phyloP scores from a whole-genome alignment of 257 asterid species.

The Lycium ferocissimum region DNA sequence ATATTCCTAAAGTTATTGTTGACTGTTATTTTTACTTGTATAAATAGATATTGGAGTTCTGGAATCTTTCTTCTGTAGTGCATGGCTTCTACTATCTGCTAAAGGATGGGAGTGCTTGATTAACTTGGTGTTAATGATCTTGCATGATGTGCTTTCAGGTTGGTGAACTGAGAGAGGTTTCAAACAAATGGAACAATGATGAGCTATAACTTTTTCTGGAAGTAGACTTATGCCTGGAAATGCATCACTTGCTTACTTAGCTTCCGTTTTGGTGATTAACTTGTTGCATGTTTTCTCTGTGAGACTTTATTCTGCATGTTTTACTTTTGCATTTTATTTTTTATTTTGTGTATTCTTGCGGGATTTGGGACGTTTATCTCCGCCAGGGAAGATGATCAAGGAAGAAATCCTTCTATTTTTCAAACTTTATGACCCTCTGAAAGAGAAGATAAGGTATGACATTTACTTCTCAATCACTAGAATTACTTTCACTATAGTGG shows the following conservation, averaged over 20 bases:
- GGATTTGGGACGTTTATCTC: too few species aligned
- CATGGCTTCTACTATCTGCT: not conserved
- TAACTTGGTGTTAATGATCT: slow-evolving; percentile 26
- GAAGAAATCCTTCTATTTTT: too few species aligned
- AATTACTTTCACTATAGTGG: not conserved
- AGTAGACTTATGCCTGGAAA: slow-evolving; percentile 70
- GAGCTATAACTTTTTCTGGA: slow-evolving; percentile 76
- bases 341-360: too few species aligned
- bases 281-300: too few species aligned
- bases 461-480: not conserved
- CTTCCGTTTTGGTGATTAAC: slow-evolving; percentile 22
- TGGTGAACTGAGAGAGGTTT: slow-evolving; percentile 74
- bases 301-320: too few species aligned
- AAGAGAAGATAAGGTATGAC: slow-evolving; percentile 59
- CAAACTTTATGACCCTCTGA: too few species aligned
- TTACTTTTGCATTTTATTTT: too few species aligned
- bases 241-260: slow-evolving; percentile 26
- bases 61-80: not conserved
- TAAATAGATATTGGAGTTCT: too few species aligned
- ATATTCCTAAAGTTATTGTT: too few species aligned
- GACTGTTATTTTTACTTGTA: too few species aligned
- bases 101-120: not conserved
- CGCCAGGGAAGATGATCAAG: too few species aligned
- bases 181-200: slow-evolving; percentile 62
- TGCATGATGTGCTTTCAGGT: slow-evolving; percentile 54